phyloP scores from a whole-genome alignment of 441 rosid species.

The Gossypium gossypioides region DNA sequence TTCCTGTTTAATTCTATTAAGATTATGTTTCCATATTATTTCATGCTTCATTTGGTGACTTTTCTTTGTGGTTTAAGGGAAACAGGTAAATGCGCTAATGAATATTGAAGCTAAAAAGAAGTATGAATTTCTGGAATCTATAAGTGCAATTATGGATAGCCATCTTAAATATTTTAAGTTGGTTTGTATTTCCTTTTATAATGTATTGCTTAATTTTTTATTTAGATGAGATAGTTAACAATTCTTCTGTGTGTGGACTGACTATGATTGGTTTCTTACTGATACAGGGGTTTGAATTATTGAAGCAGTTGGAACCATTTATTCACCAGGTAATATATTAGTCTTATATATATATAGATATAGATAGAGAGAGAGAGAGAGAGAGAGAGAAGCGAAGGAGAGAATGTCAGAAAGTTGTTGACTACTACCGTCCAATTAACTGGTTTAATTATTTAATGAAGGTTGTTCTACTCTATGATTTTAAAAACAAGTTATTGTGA shows the following conservation, averaged over 20 bases:
- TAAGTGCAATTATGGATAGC: slow-evolving; percentile 87
- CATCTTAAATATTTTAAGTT: slow-evolving; percentile 85
- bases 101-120: slow-evolving; percentile 79
- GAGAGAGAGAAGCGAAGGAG: not conserved
- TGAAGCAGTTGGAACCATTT: slow-evolving; percentile 75
- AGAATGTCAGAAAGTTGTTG: not conserved
- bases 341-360: not conserved
- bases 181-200: slow-evolving; percentile 29
- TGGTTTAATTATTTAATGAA: not conserved
- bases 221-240: not conserved
- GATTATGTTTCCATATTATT: not conserved
- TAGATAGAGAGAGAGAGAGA: not conserved
- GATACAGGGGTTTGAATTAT: slow-evolving; percentile 60
- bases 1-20: not conserved
- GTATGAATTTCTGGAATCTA: slow-evolving; percentile 81
- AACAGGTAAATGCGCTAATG: slow-evolving; percentile 75
- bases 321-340: slow-evolving; percentile 59
- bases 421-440: not conserved
- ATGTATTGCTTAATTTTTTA: slow-evolving; percentile 4
- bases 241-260: not conserved
- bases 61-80: slow-evolving; percentile 44
- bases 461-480: not conserved
- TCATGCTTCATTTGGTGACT: slow-evolving; percentile 18
- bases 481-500: not conserved
- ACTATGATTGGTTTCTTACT: slow-evolving; percentile 14